Conservation (phyloP, 768 basidiomycete species). For the Sporobolomyces phaffii region DNA sequence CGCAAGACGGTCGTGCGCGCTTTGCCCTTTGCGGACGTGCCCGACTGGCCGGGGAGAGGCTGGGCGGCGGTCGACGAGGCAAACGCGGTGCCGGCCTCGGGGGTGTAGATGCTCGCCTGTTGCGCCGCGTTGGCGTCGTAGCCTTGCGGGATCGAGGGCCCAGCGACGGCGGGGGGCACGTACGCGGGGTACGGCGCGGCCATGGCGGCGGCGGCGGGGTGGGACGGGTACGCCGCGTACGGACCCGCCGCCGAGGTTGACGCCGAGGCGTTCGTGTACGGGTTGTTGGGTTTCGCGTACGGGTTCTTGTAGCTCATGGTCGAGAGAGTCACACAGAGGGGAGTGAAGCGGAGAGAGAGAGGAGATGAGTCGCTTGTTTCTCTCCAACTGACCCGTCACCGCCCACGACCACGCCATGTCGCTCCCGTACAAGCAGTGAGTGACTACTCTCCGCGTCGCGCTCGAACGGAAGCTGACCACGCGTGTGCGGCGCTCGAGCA, state of each 20-base stretch:
- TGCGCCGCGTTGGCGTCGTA: slow-evolving; percentile 17
- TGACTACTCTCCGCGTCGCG: background rate
- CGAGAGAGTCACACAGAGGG: background rate
- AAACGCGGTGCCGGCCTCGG: slow-evolving; percentile 70
- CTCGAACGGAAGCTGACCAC: background rate
- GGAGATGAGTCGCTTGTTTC: background rate
- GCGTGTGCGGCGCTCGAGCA: no score
- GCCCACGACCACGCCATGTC: background rate
- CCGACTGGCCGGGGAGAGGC: background rate
- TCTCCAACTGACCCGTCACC: background rate
- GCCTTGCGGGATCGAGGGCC: background rate
- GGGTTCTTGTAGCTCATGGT: slow-evolving; percentile 24
- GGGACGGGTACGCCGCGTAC: background rate
- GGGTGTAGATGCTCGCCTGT: slow-evolving; percentile 56
- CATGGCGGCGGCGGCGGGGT: background rate
- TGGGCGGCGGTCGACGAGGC: slow-evolving; percentile 50
- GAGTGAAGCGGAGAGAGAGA: background rate
- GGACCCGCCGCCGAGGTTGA: background rate
- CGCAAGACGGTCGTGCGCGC: slow-evolving; percentile 89
- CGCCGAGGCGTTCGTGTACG: slow-evolving; percentile 2
- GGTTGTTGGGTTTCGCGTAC: slow-evolving; percentile 20
- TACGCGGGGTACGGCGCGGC: slow-evolving; percentile 10
- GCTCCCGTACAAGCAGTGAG: slow-evolving; percentile 26
- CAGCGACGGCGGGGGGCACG: background rate
- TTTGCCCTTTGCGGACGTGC: slow-evolving; percentile 57